Percentiles rank a stretch among this genome's conserved stretches.
Evolutionary conservation across 2,329 filamentous ascomycete species (phyloP).

Genomic region (Xylariaceae sp.): DNA sequence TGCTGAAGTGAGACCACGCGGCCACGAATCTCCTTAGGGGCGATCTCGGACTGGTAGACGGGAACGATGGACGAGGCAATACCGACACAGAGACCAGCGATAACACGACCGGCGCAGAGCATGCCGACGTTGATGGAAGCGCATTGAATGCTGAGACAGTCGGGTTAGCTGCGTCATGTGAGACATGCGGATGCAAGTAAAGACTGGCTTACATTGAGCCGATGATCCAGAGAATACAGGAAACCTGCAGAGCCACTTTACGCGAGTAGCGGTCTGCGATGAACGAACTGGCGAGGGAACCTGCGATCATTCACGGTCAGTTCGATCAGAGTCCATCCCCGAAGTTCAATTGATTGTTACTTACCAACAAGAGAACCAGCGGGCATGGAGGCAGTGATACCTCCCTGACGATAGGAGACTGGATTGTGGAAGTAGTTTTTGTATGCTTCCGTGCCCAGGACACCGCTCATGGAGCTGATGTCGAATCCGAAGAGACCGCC

Average conservation of each 20-base stretch:
- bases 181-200: not conserved
- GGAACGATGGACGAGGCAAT: constrained; percentile 68
- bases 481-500: constrained; percentile 74
- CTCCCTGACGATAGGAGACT: constrained; percentile 55
- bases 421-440: constrained; percentile 66
- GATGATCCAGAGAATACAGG: constrained; percentile 47
- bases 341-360: constrained; percentile 20
- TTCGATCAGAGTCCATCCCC: not conserved
- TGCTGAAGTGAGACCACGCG: constrained; percentile 61
- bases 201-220: constrained; percentile 35
- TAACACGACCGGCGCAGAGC: constrained; percentile 64
- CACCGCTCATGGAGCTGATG: constrained; percentile 67
- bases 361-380: constrained; percentile 60
- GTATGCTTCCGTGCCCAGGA: constrained; percentile 63
- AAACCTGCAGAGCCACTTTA: constrained; percentile 45
- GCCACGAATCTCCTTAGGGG: constrained; percentile 52
- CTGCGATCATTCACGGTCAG: constrained; percentile 7
- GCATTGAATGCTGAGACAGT: constrained; percentile 44
- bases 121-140: constrained; percentile 62
- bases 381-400: constrained; percentile 69
- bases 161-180: not conserved
- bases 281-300: constrained; percentile 46
- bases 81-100: constrained; percentile 69
- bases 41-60: constrained; percentile 65
- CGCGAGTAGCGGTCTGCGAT: constrained; percentile 48